Conservation (phyloP, 2,329 filamentous ascomycete species). For the Penicillium digitatum region DNA sequence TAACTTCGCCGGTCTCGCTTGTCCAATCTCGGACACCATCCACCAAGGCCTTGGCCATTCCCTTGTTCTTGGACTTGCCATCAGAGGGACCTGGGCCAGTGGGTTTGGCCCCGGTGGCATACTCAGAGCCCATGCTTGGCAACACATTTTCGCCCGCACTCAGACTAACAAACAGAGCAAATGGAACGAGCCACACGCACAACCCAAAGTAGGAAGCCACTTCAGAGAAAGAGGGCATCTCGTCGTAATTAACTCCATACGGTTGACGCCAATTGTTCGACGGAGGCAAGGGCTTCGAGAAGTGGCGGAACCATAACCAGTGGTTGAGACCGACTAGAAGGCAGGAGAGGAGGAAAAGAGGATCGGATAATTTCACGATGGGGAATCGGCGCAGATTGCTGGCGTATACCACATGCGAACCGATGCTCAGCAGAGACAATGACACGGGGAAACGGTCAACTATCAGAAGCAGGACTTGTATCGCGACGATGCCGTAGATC, state of each 20-base stretch:
- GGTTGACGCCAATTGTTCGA: slow-evolving; percentile 36
- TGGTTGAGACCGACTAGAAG: slow-evolving; percentile 84
- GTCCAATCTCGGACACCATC: slow-evolving; percentile 59
- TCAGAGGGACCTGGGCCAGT: slow-evolving; percentile 29
- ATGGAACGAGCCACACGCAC: slow-evolving; percentile 94
- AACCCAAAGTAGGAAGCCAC: slow-evolving; percentile 95
- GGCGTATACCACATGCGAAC: slow-evolving; percentile 78
- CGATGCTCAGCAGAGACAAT: slow-evolving; percentile 69
- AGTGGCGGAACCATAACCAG: slow-evolving; percentile 93
- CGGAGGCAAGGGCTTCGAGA: slow-evolving; percentile 61
- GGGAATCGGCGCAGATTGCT: slow-evolving; percentile 76
- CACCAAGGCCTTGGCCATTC: slow-evolving; percentile 62
- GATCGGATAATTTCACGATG: slow-evolving; percentile 80
- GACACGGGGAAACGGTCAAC: slow-evolving; percentile 81
- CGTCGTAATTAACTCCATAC: slow-evolving; percentile 42
- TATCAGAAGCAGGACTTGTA: slow-evolving; percentile 71
- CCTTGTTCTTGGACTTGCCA: slow-evolving; percentile 49
- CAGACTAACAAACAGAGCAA: slow-evolving; percentile 88
- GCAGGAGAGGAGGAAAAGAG: slow-evolving; percentile 79
- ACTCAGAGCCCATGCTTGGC: slow-evolving; percentile 82
- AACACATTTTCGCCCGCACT: slow-evolving; percentile 93
- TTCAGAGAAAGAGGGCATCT: slow-evolving; percentile 79
- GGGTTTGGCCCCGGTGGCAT: slow-evolving; percentile 51
- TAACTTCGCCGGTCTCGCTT: slow-evolving; percentile 57
- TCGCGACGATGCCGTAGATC: slow-evolving; percentile 74